These are phyloP conservation scores for Euphrasia confusa DNA, from an alignment of 257 asterid genomes.

Conservation along the genomic window DNA sequence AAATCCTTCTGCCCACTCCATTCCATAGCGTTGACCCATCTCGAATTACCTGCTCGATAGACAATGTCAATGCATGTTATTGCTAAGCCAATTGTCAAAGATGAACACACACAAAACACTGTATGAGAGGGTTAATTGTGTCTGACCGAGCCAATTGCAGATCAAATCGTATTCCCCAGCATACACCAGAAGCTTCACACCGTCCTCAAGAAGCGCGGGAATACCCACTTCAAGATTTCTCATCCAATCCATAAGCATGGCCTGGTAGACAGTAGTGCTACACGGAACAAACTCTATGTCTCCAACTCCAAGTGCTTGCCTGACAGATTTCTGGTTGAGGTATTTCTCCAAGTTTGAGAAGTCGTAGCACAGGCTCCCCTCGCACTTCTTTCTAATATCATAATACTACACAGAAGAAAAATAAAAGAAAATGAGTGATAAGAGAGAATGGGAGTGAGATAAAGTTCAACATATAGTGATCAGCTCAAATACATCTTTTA, in stretches of 20 bases:
- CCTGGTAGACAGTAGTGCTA: slow-evolving; percentile 60
- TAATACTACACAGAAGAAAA: slow-evolving; percentile 46
- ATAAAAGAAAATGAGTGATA: background rate
- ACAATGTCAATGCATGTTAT: slow-evolving; percentile 11
- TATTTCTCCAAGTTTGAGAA: slow-evolving; percentile 68
- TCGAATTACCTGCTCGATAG: slow-evolving; percentile 64
- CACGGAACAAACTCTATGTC: slow-evolving; percentile 69
- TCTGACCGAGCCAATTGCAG: slow-evolving; percentile 79
- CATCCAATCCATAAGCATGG: slow-evolving; percentile 87
- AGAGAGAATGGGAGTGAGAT: background rate
- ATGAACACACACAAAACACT: background rate
- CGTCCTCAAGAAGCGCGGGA: slow-evolving; percentile 71
- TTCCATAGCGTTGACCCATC: slow-evolving; percentile 97
- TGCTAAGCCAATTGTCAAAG: background rate
- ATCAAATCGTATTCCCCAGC: slow-evolving; percentile 78
- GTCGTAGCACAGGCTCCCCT: slow-evolving; percentile 71
- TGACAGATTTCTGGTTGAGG: slow-evolving; percentile 55
- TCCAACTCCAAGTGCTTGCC: slow-evolving; percentile 59
- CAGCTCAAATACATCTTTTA: background rate
- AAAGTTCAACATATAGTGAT: background rate
- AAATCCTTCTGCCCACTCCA: slow-evolving; percentile 86
- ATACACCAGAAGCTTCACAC: slow-evolving; percentile 56
- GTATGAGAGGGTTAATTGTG: slow-evolving; percentile 7
- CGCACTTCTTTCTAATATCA: slow-evolving; percentile 69
- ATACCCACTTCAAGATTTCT: slow-evolving; percentile 76